phyloP scores from a whole-genome alignment of 805 yeast genomes.

The Candida methanosorbosa region DNA sequence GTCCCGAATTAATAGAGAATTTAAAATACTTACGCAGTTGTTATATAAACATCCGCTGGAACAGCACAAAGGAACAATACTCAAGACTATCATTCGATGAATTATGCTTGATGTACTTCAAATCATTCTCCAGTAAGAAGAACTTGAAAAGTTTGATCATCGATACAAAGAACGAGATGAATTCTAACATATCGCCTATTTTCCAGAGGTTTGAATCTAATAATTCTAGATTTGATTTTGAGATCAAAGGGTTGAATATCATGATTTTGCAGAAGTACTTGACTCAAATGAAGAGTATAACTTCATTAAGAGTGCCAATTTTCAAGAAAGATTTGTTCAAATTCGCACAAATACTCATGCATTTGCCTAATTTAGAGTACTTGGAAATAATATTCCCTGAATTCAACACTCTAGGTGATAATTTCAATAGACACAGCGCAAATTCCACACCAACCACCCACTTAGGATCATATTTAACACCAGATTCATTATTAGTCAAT shows the following conservation, averaged over 20 bases:
- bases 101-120: slow-evolving; percentile 4
- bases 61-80: slow-evolving; percentile 5
- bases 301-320: slow-evolving; percentile 12
- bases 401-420: slow-evolving; percentile 7
- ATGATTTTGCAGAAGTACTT: slow-evolving; percentile 5
- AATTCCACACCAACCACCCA: neutral
- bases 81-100: slow-evolving; percentile 2
- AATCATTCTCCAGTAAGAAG: slow-evolving; percentile 3
- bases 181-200: slow-evolving; percentile 1
- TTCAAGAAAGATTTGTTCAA: slow-evolving; percentile 4
- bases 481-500: no score
- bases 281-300: slow-evolving; percentile 5
- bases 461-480: slow-evolving; percentile 1
- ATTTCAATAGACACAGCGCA: neutral
- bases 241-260: slow-evolving; percentile 4
- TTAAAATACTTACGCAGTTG: slow-evolving; percentile 7
- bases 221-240: slow-evolving; percentile 1
- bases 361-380: slow-evolving; percentile 6
- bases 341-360: slow-evolving; percentile 1
- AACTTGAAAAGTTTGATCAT: slow-evolving; percentile 10
- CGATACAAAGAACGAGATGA: slow-evolving; percentile 13
- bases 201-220: neutral
- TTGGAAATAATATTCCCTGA: slow-evolving; percentile 13
- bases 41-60: slow-evolving; percentile 15
- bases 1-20: slow-evolving; percentile 7